Evolutionary conservation across 2,329 filamentous ascomycete genomes (phyloP), one percentile per base, ranked within the genome.

Genomic region (Nemania serpens): DNA sequence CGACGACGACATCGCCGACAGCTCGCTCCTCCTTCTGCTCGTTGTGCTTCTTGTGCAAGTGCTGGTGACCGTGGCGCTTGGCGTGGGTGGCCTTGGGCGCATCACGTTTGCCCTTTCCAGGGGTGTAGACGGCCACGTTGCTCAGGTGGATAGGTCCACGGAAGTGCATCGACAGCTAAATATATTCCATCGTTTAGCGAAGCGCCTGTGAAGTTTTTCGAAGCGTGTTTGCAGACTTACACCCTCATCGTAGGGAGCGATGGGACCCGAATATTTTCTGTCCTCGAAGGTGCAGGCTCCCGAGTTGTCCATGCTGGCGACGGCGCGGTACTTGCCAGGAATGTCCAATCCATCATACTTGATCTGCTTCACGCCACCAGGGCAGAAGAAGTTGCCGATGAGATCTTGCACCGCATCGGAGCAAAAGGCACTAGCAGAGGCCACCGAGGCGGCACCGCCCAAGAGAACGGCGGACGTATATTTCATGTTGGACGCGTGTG

Each of bases 171-270:
- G 89, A 91, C 33, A 93, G 79, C 89, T 91, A 39, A 22, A 29
- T 29, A 7, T 29, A 29, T 29, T 33, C 43, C 42, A 33, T 46
- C 56, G 11, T 55, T 64, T 17, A 43, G 17, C 17, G n/a, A 43
- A 20, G 9, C 9, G 7, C 17, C 41, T 9, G 17, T 39, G 15
- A 4, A 10, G 11, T 3, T 39, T 39, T 4, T 39, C 15, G 11
- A 12, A 12, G 15, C 11, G 11, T 39, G 11, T 3, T 50, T 12
- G 15, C 20, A 22, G 33, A 68, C 85, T 75, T 77, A 91, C 89
- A 77, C 89, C 89, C 72, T 90, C 86, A 63, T 90, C 82, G 36
- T 91, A 80, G 6, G 90, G 90, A 29, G 88, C 83, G 53, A 91
- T 77, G 42, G 82, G 78, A 13, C 89, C 89, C 11, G 75, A 79